Evolutionary conservation across 164 flowering plant species (phyloP).

Genomic region (Vitis cinerea): DNA sequence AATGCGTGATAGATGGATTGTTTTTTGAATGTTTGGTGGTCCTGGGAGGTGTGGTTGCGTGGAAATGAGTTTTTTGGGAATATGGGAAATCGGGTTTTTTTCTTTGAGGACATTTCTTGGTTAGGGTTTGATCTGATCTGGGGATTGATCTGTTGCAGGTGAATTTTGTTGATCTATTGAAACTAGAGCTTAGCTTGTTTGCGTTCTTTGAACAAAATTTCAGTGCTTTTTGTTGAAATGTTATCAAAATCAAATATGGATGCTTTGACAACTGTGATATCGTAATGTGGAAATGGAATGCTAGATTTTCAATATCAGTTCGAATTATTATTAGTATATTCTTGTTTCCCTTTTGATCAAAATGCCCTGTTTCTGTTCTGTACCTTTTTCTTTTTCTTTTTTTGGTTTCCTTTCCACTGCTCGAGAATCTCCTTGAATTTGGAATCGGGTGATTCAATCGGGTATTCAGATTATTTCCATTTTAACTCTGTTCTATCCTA

Average conservation of each 20-base stretch:
- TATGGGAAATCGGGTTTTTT: not conserved
- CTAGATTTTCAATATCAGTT: constrained; percentile 6
- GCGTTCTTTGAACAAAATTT: not conserved
- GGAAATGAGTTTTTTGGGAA: not conserved
- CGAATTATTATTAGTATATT: not conserved
- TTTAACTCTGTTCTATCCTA: no score
- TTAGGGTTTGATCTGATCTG: constrained; percentile 4
- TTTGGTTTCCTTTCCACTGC: no score
- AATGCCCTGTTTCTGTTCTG: no score
- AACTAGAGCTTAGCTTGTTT: constrained; percentile 3
- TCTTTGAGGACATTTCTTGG: not conserved
- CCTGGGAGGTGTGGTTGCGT: no score
- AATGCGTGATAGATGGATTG: no score
- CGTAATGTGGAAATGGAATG: not conserved
- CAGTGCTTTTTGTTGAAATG: constrained; percentile 3
- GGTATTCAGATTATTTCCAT: no score
- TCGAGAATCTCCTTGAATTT: no score
- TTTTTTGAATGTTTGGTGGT: no score
- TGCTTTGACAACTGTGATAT: constrained; percentile 4
- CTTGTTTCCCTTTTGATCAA: no score
- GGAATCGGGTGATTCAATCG: no score
- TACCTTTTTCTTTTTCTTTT: no score
- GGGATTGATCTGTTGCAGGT: not conserved
- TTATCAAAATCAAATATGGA: not conserved
- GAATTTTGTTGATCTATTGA: not conserved